Percentiles rank a stretch among this genome's conserved stretches.
These are phyloP conservation scores for Aaosphaeria pasadenensis DNA, from an alignment of 2,329 filamentous ascomycete species.

Conservation along the genomic window DNA sequence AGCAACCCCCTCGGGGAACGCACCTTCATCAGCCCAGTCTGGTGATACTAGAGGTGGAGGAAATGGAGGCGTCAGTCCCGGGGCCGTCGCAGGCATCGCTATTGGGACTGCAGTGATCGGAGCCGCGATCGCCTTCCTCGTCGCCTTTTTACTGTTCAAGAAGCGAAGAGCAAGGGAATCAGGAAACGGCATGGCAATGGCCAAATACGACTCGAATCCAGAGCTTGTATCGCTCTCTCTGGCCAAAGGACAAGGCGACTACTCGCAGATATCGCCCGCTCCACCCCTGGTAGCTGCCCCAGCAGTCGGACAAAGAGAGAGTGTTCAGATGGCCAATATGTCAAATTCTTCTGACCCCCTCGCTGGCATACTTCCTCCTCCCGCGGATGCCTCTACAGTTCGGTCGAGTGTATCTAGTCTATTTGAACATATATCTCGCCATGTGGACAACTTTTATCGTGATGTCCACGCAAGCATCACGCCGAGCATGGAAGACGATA, in stretches of 20 bases:
- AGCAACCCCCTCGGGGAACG: background rate
- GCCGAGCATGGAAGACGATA: slow-evolving; percentile 27
- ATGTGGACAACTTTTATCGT: slow-evolving; percentile 32
- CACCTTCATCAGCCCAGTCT: background rate
- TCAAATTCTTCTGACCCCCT: slow-evolving; percentile 11
- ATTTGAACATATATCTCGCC: slow-evolving; percentile 24
- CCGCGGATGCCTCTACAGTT: slow-evolving; percentile 20
- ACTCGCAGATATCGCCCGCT: slow-evolving; percentile 14
- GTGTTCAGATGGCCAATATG: slow-evolving; percentile 6
- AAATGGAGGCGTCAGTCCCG: slow-evolving; percentile 6
- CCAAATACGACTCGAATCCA: slow-evolving; percentile 16
- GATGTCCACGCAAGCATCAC: slow-evolving; percentile 33
- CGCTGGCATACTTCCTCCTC: slow-evolving; percentile 19
- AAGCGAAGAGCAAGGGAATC: slow-evolving; percentile 1
- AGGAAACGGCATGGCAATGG: slow-evolving; percentile 3
- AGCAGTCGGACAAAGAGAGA: background rate
- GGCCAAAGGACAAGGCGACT: slow-evolving; percentile 20
- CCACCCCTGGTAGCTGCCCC: slow-evolving; percentile 3
- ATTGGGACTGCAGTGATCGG: slow-evolving; percentile 20
- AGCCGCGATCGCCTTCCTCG: slow-evolving; percentile 24
- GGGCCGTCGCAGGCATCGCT: slow-evolving; percentile 9
- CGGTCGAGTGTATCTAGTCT: slow-evolving; percentile 15
- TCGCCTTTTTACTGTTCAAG: slow-evolving; percentile 28
- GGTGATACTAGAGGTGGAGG: background rate
- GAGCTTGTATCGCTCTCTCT: slow-evolving; percentile 20